Base-by-base conservation (phyloP, 495 filamentous ascomycete genomes). In the Aspergillus kassunensis region DNA sequence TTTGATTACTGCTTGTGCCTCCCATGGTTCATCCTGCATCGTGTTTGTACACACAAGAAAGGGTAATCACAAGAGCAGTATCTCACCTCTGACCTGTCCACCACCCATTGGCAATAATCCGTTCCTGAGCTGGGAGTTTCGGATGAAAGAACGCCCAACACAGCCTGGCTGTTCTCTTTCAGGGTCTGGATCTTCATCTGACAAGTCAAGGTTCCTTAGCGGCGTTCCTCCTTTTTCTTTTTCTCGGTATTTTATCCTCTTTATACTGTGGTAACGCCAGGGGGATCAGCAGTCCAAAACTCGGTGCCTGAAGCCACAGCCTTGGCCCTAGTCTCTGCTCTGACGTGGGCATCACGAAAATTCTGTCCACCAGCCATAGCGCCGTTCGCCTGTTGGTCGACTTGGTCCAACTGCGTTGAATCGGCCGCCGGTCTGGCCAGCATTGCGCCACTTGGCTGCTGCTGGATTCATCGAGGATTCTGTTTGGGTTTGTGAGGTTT, bases 1-100 rank as follows among this genome's bases (percentile, higher is more conserved):
- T 31, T 31, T 44, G 19, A 46, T 15, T 37, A 24, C 20, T 18
- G 20, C 8, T 11, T 0, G 30, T 10, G 3, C 15, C 12, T 25
- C 21, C 45, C 45, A n/a, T 49, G 45, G 45, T 49, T 49, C 23
- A 29, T 18, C 40, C 23, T 29, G 13, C n/a, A n/a, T 16, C 7
- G 7, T 43, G n/a, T 16, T 43, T 27, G 21, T 27, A 5, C 10
- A 6, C 21, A 6, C 12, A 15, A 43, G 12, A 3, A 33, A 11
- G 4, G 3, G 7, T 33, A 11, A 33, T 4, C 3, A 33, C 30
- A n/a, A 11, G 30, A 44, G 50, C 41, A n/a, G n/a, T 25, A 46
- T 53, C 51, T 53, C 51, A 53, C 46, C 51, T 39, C 51, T 45
- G 43, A 46, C 42, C 51, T 46, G 51, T 53, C 51, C 31, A 46